Conservation (phyloP, 495 filamentous ascomycete genomes). For the Neurospora sp. region DNA sequence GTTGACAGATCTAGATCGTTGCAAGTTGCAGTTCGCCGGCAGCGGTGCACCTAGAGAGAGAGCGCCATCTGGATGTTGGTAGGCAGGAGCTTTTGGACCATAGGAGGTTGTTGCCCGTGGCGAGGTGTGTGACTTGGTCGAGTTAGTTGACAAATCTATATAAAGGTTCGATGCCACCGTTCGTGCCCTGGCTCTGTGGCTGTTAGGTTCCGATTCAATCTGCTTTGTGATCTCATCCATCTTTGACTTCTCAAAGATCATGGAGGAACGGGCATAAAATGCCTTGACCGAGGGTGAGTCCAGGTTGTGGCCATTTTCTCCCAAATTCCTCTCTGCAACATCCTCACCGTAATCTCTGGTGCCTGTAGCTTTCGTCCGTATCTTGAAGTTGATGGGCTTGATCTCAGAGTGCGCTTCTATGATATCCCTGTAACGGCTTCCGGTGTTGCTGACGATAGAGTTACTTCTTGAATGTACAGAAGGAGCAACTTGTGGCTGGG, state of each 20-base stretch:
- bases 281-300: conserved; percentile 20
- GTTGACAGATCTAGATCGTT: conserved; percentile 15
- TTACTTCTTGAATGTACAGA: conserved; percentile 9
- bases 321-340: conserved; percentile 45
- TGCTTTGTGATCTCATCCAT: background rate
- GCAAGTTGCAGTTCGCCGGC: background rate
- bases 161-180: background rate
- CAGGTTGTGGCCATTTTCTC: conserved; percentile 23
- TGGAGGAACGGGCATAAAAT: conserved; percentile 16
- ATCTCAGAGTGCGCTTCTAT: conserved; percentile 43
- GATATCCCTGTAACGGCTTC: conserved; percentile 34
- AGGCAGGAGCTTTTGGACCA: background rate
- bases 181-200: background rate
- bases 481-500: background rate
- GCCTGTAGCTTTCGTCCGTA: conserved; percentile 36
- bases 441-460: conserved; percentile 14
- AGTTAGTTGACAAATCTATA: background rate
- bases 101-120: background rate
- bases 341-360: conserved; percentile 43
- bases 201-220: background rate
- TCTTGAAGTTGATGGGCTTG: conserved; percentile 32
- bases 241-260: conserved; percentile 1
- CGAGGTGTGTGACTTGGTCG: background rate
- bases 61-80: background rate
- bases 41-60: background rate